Percentiles rank a stretch among this genome's conserved stretches.
Conservation (phyloP, 2,329 filamentous ascomycete species). For the Talaromyces rugulosus region DNA sequence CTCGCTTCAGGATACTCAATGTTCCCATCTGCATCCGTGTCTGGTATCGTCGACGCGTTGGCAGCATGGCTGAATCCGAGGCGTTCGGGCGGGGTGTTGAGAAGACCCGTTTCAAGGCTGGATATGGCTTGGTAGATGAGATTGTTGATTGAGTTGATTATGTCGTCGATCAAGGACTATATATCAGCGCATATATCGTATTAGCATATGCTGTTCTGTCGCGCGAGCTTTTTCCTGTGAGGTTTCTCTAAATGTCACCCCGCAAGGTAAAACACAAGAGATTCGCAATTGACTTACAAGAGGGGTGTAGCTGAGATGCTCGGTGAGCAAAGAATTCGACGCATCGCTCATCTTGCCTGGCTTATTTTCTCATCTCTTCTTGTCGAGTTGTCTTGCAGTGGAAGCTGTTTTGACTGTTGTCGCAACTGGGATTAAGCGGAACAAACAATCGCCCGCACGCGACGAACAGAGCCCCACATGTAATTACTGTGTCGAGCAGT, state of each 20-base stretch:
- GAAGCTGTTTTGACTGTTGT: background rate
- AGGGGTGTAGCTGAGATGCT: conserved; percentile 93
- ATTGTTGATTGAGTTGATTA: conserved; percentile 95
- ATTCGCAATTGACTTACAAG: conserved; percentile 56
- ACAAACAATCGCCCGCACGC: background rate
- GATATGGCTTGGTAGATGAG: conserved; percentile 86
- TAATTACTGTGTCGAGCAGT: background rate
- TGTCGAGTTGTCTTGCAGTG: background rate
- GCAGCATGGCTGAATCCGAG: conserved; percentile 68
- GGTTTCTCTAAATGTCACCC: background rate
- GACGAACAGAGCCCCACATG: background rate
- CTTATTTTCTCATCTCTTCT: background rate
- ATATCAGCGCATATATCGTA: background rate
- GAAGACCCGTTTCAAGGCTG: conserved; percentile 77
- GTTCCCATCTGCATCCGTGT: conserved; percentile 44
- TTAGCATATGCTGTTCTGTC: conserved; percentile 11
- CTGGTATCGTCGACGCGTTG: conserved; percentile 41
- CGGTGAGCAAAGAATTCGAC: conserved; percentile 68
- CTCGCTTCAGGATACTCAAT: conserved; percentile 49
- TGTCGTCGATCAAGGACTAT: conserved; percentile 91
- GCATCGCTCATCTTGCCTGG: conserved; percentile 36
- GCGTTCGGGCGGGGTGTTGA: conserved; percentile 65
- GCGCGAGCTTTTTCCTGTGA: background rate
- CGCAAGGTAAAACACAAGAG: conserved; percentile 14
- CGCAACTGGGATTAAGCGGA: background rate